These are phyloP conservation scores for Tephrocybe sp. DNA, from an alignment of 768 basidiomycete genomes.

Conservation along the genomic window DNA sequence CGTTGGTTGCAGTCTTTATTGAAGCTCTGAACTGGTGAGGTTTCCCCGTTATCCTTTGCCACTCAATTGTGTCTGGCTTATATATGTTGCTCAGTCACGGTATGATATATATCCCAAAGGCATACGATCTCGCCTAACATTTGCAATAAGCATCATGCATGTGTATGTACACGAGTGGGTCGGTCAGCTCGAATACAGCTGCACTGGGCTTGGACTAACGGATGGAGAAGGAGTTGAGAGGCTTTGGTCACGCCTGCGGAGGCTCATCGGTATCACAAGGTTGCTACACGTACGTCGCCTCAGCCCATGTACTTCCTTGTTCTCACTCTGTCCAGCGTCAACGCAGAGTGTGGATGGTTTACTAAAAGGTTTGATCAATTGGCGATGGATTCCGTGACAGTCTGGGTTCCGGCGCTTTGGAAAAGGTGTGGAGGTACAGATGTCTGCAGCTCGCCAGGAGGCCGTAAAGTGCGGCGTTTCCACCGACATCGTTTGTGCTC, in stretches of 20 bases:
- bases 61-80: no score
- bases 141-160: constrained; percentile 36
- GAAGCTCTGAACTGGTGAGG: not conserved
- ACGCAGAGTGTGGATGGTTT: not conserved
- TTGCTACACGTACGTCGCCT: constrained; percentile 29
- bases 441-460: not conserved
- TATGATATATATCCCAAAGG: constrained; percentile 24
- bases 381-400: no score
- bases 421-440: not conserved
- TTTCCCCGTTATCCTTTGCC: not conserved
- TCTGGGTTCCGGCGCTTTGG: no score
- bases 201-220: constrained; percentile 7
- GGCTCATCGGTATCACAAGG: constrained; percentile 33
- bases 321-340: not conserved
- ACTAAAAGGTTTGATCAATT: no score
- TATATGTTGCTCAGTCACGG: no score
- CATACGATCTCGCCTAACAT: constrained; percentile 2
- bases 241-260: constrained; percentile 32
- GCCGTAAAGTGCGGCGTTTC: not conserved
- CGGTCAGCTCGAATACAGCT: constrained; percentile 27
- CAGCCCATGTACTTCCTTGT: not conserved
- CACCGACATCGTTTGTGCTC: not conserved
- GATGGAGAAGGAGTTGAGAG: constrained; percentile 34
- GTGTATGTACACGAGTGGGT: constrained; percentile 22
- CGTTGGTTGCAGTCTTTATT: constrained; percentile 25